Conservation (phyloP, 306 rosid genomes). For the Pachyrhizus erosus region DNA sequence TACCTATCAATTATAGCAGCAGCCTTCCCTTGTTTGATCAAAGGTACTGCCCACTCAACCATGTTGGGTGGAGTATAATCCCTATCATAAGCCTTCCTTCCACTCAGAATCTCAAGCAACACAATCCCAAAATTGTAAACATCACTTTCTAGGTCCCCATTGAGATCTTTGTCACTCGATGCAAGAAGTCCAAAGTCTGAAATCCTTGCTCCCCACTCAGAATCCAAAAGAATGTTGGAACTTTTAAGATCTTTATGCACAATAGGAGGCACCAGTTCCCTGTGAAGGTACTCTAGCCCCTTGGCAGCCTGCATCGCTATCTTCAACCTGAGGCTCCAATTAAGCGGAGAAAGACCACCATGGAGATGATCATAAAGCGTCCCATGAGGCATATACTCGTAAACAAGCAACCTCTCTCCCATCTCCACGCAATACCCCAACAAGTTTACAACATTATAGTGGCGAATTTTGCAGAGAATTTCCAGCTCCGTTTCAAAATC, state of each 20-base stretch:
- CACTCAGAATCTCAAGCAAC: slow-evolving; percentile 82
- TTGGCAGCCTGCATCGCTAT: slow-evolving; percentile 83
- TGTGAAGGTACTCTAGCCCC: slow-evolving; percentile 88
- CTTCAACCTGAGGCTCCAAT: slow-evolving; percentile 75
- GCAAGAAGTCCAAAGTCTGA: slow-evolving; percentile 78
- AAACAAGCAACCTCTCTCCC: slow-evolving; percentile 95
- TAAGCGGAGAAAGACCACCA: slow-evolving; percentile 88
- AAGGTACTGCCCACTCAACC: slow-evolving; percentile 88
- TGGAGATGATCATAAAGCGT: slow-evolving; percentile 92
- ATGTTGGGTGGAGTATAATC: slow-evolving; percentile 69
- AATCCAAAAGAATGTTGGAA: slow-evolving; percentile 84
- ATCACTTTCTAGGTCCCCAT: slow-evolving; percentile 62
- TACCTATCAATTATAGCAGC: slow-evolving; percentile 72
- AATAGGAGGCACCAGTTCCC: slow-evolving; percentile 75
- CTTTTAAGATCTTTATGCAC: slow-evolving; percentile 76
- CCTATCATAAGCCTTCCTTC: slow-evolving; percentile 80
- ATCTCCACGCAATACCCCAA: slow-evolving; percentile 92
- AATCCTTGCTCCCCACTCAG: slow-evolving; percentile 83
- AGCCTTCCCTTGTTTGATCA: slow-evolving; percentile 76
- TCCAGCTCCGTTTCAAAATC: slow-evolving; percentile 91
- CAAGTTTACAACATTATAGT: slow-evolving; percentile 77
- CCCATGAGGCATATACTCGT: slow-evolving; percentile 92
- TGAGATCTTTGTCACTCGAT: slow-evolving; percentile 61
- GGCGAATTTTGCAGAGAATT: slow-evolving; percentile 81
- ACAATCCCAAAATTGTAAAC: slow-evolving; percentile 79